phyloP scores from a whole-genome alignment of 2,329 filamentous ascomycete genomes.

The Rachicladosporium sp. region DNA sequence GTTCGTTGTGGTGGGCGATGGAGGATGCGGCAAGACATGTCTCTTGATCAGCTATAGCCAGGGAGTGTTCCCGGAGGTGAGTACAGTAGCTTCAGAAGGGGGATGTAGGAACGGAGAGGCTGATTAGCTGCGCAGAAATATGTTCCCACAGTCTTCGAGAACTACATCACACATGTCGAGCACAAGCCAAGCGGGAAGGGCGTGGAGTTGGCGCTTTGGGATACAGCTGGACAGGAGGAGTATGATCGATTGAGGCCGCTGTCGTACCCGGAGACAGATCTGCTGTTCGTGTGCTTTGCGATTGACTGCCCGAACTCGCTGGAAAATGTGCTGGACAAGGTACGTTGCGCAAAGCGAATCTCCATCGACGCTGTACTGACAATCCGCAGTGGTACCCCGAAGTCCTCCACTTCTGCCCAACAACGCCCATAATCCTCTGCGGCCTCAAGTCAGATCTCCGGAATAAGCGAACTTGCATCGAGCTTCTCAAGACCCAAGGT shows the following conservation, averaged over 20 bases:
- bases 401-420: conserved; percentile 96
- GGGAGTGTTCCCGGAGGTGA: conserved; percentile 96
- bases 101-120: conserved; percentile 1
- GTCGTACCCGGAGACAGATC: conserved; percentile 94
- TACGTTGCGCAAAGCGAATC: conserved; percentile 30
- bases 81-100: conserved; percentile 11
- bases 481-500: conserved; percentile 95
- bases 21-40: conserved; percentile 97
- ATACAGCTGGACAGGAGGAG: conserved; percentile 96
- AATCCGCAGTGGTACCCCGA: conserved; percentile 83
- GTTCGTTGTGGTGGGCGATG: conserved; percentile 96
- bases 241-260: conserved; percentile 92
- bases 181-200: conserved; percentile 83
- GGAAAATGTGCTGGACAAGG: conserved; percentile 98
- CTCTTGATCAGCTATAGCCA: conserved; percentile 97
- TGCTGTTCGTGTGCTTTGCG: conserved; percentile 97
- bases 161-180: conserved; percentile 96
- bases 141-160: conserved; percentile 96
- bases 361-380: conserved; percentile 5
- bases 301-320: conserved; percentile 97
- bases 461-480: conserved; percentile 90
- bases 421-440: conserved; percentile 87
- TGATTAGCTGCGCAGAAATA: conserved; percentile 63
- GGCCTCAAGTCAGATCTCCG: conserved; percentile 95
- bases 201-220: conserved; percentile 94